Evolutionary conservation across 2,329 filamentous ascomycete species (phyloP).

Genomic region (Stachybotrys chartarum): DNA sequence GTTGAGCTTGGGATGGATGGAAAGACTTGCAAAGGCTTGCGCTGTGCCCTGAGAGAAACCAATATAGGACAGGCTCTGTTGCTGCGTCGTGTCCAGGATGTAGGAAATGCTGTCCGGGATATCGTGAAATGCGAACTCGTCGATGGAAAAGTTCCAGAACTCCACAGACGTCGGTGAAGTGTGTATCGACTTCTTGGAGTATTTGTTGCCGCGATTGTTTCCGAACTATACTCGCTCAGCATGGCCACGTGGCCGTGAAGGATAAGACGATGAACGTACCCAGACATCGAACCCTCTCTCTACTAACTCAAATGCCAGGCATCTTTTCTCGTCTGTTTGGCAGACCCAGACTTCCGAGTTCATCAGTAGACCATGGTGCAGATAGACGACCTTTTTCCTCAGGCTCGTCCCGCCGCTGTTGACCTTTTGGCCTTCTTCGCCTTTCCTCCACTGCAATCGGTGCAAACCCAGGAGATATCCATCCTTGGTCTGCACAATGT

Average conservation of each 20-base stretch:
- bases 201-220: conserved; percentile 98
- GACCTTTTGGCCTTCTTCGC: conserved; percentile 71
- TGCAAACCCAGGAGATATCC: conserved; percentile 90
- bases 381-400: conserved; percentile 80
- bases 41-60: conserved; percentile 97
- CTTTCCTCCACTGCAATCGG: conserved; percentile 73
- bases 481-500: conserved; percentile 90
- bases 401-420: conserved; percentile 63
- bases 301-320: conserved; percentile 80
- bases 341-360: conserved; percentile 99
- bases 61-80: conserved; percentile 85
- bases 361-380: conserved; percentile 96
- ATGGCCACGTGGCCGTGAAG: not conserved
- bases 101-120: conserved; percentile 94
- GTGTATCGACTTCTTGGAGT: conserved; percentile 87
- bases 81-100: conserved; percentile 74
- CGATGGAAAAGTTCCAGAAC: conserved; percentile 98
- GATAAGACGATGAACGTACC: conserved; percentile 41
- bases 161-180: conserved; percentile 64
- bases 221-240: conserved; percentile 56
- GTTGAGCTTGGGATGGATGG: conserved; percentile 88
- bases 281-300: conserved; percentile 94
- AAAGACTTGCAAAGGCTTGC: conserved; percentile 88
- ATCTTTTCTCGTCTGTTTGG: conserved; percentile 76
- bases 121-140: conserved; percentile 96